phyloP scores from a whole-genome alignment of 495 filamentous ascomycete species.

The Talaromyces ruber region DNA sequence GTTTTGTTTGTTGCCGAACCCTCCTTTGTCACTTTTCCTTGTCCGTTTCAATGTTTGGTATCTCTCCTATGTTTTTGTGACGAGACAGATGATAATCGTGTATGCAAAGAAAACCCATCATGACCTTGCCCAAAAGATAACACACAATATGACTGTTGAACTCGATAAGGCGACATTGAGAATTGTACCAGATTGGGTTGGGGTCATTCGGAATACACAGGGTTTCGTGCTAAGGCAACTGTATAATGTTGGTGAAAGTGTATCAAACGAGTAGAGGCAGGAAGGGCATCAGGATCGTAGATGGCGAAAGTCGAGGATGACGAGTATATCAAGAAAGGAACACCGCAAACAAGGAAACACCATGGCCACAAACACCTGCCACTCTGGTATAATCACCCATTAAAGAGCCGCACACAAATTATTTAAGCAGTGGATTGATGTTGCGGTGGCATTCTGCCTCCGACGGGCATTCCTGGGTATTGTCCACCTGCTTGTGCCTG shows the following conservation, averaged over 20 bases:
- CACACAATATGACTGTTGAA: background rate
- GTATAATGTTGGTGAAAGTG: background rate
- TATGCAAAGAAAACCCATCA: background rate
- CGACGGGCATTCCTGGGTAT: conserved; percentile 48
- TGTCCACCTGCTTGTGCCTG: conserved; percentile 47
- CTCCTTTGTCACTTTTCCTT: background rate
- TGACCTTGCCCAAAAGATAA: background rate
- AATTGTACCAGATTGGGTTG: background rate
- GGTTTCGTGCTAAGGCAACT: background rate
- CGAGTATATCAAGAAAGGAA: background rate
- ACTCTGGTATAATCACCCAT: conserved; percentile 20
- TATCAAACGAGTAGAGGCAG: conserved; percentile 4
- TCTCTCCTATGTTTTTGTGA: background rate
- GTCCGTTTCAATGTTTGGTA: background rate
- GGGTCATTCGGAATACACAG: background rate
- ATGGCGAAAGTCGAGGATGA: conserved; percentile 2
- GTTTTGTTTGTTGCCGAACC: background rate
- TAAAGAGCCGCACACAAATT: conserved; percentile 53
- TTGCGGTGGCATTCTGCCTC: conserved; percentile 45
- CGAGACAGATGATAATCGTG: background rate
- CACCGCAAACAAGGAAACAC: conserved; percentile 20
- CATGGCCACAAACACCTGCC: conserved; percentile 39
- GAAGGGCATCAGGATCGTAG: background rate
- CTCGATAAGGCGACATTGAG: background rate
- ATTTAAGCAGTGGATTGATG: conserved; percentile 44